Conservation (phyloP, 1,139 yeast species). For the Pneumocystis wakefieldiae region DNA sequence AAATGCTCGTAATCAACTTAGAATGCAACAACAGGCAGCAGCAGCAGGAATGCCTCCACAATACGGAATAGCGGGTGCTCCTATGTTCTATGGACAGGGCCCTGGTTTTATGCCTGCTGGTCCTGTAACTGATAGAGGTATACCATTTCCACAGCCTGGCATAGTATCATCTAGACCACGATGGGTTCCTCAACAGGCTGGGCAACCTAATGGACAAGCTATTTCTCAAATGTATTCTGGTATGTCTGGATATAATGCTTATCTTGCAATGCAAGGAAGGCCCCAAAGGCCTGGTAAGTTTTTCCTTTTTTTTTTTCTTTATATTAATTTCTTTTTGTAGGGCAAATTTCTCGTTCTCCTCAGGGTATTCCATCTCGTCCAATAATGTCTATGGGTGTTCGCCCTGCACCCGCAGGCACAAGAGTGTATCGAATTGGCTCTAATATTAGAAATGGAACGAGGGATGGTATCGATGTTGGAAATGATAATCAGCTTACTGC, state of each 20-base stretch:
- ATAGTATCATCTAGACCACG: conserved; percentile 29
- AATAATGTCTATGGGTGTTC: conserved; percentile 9
- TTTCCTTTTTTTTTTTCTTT: neutral
- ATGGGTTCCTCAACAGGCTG: conserved; percentile 1
- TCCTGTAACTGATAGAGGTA: conserved; percentile 28
- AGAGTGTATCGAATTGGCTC: conserved; percentile 7
- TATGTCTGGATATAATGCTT: conserved; percentile 4
- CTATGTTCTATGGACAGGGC: conserved; percentile 36
- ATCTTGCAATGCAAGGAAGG: conserved; percentile 10
- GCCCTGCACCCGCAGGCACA: conserved; percentile 2
- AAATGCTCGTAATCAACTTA: conserved; percentile 95
- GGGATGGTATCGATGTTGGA: conserved; percentile 3
- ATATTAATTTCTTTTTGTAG: neutral
- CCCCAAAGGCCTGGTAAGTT: conserved; percentile 2
- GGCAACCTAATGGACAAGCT: conserved; percentile 1
- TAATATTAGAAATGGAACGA: conserved; percentile 7
- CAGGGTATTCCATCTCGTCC: conserved; percentile 33
- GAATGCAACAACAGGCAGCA: conserved; percentile 76
- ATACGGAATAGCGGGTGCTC: conserved; percentile 54
- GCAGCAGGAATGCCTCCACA: conserved; percentile 72
- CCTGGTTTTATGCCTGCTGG: conserved; percentile 76
- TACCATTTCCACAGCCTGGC: conserved; percentile 51
- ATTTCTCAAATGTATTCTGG: conserved; percentile 6
- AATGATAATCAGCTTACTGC: conserved; percentile 19
- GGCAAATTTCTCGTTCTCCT: conserved; percentile 39